Evolutionary conservation across 805 yeast species (phyloP), one percentile per base, ranked within the genome.

Genomic region (Wickerhamomyces bovis): DNA sequence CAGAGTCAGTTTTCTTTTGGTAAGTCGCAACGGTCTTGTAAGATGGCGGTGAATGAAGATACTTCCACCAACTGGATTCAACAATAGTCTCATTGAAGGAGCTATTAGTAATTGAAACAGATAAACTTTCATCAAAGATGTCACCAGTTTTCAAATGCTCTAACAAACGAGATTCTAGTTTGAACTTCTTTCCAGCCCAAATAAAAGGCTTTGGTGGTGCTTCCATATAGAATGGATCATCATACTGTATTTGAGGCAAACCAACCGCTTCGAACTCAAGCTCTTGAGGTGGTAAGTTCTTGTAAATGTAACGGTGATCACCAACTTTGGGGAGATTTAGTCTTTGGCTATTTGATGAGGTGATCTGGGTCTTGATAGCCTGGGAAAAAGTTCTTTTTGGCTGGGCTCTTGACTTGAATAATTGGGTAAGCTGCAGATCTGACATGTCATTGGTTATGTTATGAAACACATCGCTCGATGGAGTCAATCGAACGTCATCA

Each of bases 111-210:
- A 33, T 7, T n/a, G 10, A 10, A 11, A 16, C 7, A n/a, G 12
- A 13, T 7, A 42, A 31, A 8, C 15, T 20, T 16, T 55, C 54
- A 3, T 54, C 61, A 42, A 54, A 19, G 41, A 64, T 53, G 12
- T 57, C 44, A 19, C 67, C 56, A 2, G 61, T 55, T 16, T 64
- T 58, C 28, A 74, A 48, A 43, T 67, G 56, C 16, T 60, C 46
- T 9, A 65, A 31, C 45, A 74, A 68, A 3, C 62, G 54, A 0
- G 80, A 75, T 12, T 64, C 61, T 1, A 85, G 63, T 1, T 64
- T 66, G 50, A 81, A 80, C 52, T 75, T 78, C 50, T 73, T 78
- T 6, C 89, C 90, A 1, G 90, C 90, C 63, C 79, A 82, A 1
- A 77, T 63, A 45, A 83, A 75, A 0, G 92, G 82, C 11, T 64